Base-by-base conservation (phyloP, 257 asterid species). In the Fraxinus anomala region DNA sequence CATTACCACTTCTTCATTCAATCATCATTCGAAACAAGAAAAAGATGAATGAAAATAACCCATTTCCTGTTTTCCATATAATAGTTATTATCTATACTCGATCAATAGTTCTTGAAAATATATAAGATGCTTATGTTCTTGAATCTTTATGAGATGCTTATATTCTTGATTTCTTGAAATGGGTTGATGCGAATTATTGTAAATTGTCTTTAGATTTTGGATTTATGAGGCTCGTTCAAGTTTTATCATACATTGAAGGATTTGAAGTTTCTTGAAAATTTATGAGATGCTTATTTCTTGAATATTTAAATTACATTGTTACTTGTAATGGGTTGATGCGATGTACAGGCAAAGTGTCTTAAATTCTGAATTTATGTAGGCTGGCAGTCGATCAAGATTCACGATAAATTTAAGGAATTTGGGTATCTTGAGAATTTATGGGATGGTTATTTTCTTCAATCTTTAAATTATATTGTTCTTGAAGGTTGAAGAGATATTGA, bases 401-500 rank as follows among this genome's bases (percentile, higher is more conserved):
- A 61, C 23, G 68, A 61, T 61, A 61, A 7, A 23, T 61, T 23
- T 7, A 61, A 61, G 16, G 30, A 61, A 61, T 23, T 61, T 23
- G 31, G 31, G 13, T 21, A 7, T 21, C n/a, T 23, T 23, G 68
- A 23, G 68, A 61, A 51, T 19, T 51, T 19, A 24, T 23, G 31
- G 9, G 17, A 21, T 24, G 33, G 31, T 61, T 23, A 21, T 63
- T 63, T 63, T 63, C 69, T 26, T 26, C 19, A 26, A 24, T 26
- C 34, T 63, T 26, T 63, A 17, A 63, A 63, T 63, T 26, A 61
- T 23, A 21, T 61, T n/a, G 26, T n/a, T 56, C 66, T n/a, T 33
- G 10, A 12, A 34, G 74, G 72, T 79, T 68, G 70, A 59, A 54
- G 75, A 51, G 83, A 78, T 66, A 66, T 72, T 82, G 56, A 80